Conservation (phyloP, 73 alveolate species). For the Durusdinium trenchii region DNA sequence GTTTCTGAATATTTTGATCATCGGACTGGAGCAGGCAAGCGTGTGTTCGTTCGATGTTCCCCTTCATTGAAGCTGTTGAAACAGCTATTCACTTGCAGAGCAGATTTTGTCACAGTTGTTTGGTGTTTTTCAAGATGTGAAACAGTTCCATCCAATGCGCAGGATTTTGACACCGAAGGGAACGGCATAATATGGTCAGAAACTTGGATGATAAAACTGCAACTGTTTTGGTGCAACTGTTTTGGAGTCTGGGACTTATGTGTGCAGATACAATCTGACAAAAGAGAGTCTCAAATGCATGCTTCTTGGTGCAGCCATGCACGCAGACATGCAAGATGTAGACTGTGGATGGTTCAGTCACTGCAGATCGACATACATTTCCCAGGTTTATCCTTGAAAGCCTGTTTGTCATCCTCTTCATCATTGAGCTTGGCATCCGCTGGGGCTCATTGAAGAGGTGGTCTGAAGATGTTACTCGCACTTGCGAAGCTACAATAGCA, state of each 20-base stretch:
- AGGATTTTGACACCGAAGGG: slow-evolving; percentile 64
- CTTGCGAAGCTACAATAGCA: too few relatives aligned
- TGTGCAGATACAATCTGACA: not conserved
- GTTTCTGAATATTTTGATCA: slow-evolving; percentile 75
- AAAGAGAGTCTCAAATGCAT: not conserved
- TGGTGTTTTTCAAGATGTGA: not conserved
- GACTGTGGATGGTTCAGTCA: too few relatives aligned
- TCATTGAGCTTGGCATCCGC: slow-evolving; percentile 72
- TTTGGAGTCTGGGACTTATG: not conserved
- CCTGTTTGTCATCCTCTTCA: slow-evolving; percentile 61
- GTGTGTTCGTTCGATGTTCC: not conserved
- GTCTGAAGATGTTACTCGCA: too few relatives aligned
- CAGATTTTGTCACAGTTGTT: not conserved
- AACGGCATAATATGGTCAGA: slow-evolving; percentile 48
- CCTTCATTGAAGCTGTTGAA: not conserved
- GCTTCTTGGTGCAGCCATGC: too few relatives aligned
- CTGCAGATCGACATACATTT: not conserved
- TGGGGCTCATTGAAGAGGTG: slow-evolving; percentile 88
- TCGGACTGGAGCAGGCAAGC: slow-evolving; percentile 84
- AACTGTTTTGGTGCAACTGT: not conserved
- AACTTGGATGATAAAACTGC: not conserved
- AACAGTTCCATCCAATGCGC: not conserved
- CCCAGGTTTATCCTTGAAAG: slow-evolving; percentile 54
- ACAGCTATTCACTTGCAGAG: not conserved
- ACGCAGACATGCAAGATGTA: too few relatives aligned